Conservation (phyloP, 805 yeast species). For the Candida pini region DNA sequence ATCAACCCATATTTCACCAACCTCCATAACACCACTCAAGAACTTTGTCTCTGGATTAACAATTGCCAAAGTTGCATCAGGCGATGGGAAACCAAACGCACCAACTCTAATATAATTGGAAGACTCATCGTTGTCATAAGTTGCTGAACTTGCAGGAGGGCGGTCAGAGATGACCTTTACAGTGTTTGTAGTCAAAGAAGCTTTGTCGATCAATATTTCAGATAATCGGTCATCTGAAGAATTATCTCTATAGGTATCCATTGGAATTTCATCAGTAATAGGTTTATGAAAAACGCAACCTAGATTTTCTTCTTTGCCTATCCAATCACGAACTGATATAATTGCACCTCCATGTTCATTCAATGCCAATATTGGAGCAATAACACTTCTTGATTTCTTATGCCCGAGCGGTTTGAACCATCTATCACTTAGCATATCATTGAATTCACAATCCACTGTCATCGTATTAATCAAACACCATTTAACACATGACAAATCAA, state of each 20-base stretch:
- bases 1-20: slow-evolving; percentile 98
- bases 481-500: slow-evolving; percentile 71
- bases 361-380: slow-evolving; percentile 83
- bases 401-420: slow-evolving; percentile 92
- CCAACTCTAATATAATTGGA: slow-evolving; percentile 65
- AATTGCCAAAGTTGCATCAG: slow-evolving; percentile 88
- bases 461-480: slow-evolving; percentile 90
- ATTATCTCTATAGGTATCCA: slow-evolving; percentile 22
- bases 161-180: slow-evolving; percentile 60
- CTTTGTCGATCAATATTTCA: slow-evolving; percentile 67
- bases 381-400: slow-evolving; percentile 62
- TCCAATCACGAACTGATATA: slow-evolving; percentile 86
- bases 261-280: slow-evolving; percentile 31
- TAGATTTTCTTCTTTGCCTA: slow-evolving; percentile 61
- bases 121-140: slow-evolving; percentile 32
- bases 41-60: slow-evolving; percentile 89
- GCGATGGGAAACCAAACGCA: slow-evolving; percentile 90
- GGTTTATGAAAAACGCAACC: slow-evolving; percentile 42
- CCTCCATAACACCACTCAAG: slow-evolving; percentile 67
- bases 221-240: slow-evolving; percentile 39
- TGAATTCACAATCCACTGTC: slow-evolving; percentile 89
- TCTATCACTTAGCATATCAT: slow-evolving; percentile 80
- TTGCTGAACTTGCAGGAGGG: slow-evolving; percentile 48
- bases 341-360: slow-evolving; percentile 97
- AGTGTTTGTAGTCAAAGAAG: slow-evolving; percentile 64